A percentile compares a stretch with the other conserved stretches of the same genome.
Evolutionary conservation across 2,329 filamentous ascomycete genomes (phyloP).

Genomic region (Drechslerella coelobrocha): DNA sequence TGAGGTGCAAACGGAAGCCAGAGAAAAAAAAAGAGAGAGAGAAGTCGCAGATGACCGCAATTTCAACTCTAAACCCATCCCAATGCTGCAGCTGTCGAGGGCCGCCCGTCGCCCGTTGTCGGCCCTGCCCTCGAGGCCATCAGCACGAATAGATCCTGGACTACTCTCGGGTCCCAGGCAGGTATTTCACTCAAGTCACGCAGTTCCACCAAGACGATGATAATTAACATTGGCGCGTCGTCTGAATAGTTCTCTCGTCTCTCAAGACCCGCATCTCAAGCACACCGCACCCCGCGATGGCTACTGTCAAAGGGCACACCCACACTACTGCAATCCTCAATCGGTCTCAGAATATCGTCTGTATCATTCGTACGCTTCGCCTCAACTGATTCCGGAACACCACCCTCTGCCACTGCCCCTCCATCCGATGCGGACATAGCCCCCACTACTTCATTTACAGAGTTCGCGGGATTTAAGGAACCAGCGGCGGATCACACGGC

Average conservation of each 20-base stretch:
- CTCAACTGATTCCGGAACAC: slow-evolving; percentile 15
- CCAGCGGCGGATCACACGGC: slow-evolving; percentile 26
- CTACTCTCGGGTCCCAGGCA: slow-evolving; percentile 32
- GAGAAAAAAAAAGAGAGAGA: too few relatives aligned
- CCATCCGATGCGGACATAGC: slow-evolving; percentile 30
- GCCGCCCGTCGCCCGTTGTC: slow-evolving; percentile 29
- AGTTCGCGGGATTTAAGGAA: slow-evolving; percentile 14
- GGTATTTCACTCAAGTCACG: slow-evolving; percentile 21
- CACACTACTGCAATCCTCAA: slow-evolving; percentile 16
- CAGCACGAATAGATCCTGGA: slow-evolving; percentile 12
- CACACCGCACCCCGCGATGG: slow-evolving; percentile 44
- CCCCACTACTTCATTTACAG: slow-evolving; percentile 28
- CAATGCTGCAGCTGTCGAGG: slow-evolving; percentile 37
- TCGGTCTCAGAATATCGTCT: slow-evolving; percentile 24
- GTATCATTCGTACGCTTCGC: slow-evolving; percentile 49
- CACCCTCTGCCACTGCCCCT: slow-evolving; percentile 9
- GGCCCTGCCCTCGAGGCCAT: slow-evolving; percentile 8
- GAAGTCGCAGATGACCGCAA: too few relatives aligned
- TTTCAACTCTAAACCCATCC: too few relatives aligned
- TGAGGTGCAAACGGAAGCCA: too few relatives aligned
- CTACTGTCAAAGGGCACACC: slow-evolving; percentile 9
- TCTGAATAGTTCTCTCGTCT: slow-evolving; percentile 35
- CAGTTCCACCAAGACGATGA: background rate
- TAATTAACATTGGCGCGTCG: background rate
- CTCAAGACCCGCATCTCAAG: slow-evolving; percentile 11